Evolutionary conservation across 2,329 filamentous ascomycete species (phyloP).

Genomic region (Sarocladium brachiariae): DNA sequence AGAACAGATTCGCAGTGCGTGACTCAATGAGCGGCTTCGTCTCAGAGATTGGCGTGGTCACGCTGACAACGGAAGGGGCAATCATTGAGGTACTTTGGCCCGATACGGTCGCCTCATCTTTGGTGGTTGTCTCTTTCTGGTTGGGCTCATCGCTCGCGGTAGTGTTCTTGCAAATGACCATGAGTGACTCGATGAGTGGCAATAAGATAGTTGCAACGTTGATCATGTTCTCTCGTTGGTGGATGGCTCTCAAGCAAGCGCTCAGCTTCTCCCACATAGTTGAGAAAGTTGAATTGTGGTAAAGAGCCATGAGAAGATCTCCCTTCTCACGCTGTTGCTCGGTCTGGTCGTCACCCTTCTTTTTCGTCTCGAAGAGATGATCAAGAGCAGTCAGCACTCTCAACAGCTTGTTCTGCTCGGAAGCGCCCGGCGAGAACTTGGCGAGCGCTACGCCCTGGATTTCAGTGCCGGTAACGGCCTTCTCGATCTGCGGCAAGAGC

Average conservation of each 20-base stretch:
- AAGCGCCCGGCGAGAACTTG: conserved; percentile 93
- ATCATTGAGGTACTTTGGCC: neutral
- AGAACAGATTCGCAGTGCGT: conserved; percentile 85
- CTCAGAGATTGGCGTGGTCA: conserved; percentile 1
- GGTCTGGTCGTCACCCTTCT: conserved; percentile 49
- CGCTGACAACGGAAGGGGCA: neutral
- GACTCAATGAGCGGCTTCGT: conserved; percentile 35
- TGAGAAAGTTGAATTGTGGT: conserved; percentile 85
- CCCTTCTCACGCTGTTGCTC: conserved; percentile 55
- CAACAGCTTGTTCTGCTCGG: conserved; percentile 92
- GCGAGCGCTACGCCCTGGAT: conserved; percentile 89
- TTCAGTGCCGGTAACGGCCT: conserved; percentile 82
- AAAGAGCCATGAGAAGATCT: conserved; percentile 78
- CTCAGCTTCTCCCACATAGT: conserved; percentile 90
- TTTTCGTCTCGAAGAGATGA: conserved; percentile 85
- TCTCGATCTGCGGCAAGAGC: conserved; percentile 77
- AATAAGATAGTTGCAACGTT: conserved; percentile 94
- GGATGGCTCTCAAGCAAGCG: conserved; percentile 79
- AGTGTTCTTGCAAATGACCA: conserved; percentile 99
- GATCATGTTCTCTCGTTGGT: conserved; percentile 88
- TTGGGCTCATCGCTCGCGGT: conserved; percentile 63
- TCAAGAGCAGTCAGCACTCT: conserved; percentile 90
- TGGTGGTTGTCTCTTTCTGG: conserved; percentile 38
- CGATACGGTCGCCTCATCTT: conserved; percentile 61
- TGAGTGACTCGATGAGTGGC: conserved; percentile 89